Evolutionary conservation across 495 filamentous ascomycete species (phyloP).

Genomic region (Penicillium salamii): DNA sequence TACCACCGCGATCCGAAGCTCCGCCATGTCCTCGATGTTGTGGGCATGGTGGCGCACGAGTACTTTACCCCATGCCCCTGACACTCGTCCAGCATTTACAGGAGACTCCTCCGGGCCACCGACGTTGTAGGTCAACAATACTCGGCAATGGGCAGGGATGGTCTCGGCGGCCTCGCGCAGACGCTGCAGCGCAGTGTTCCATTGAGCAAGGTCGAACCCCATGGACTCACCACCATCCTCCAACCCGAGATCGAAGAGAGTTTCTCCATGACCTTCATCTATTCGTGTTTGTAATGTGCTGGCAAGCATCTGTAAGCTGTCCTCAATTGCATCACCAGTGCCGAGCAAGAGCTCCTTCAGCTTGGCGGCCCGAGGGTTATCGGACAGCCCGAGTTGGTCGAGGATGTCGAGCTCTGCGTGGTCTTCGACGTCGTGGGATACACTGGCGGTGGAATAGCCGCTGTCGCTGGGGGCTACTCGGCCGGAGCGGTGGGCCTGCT

Average conservation of each 20-base stretch:
- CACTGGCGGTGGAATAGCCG: constrained; percentile 42
- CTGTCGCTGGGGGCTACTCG: constrained; percentile 40
- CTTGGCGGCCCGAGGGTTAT: constrained; percentile 63
- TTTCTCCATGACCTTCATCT: constrained; percentile 85
- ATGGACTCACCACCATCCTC: constrained; percentile 94
- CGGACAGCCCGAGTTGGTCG: constrained; percentile 78
- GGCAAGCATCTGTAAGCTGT: constrained; percentile 58
- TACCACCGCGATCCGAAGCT: constrained; percentile 95
- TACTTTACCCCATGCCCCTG: constrained; percentile 74
- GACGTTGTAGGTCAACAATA: constrained; percentile 85
- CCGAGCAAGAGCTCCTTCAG: constrained; percentile 77
- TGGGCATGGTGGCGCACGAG: constrained; percentile 73
- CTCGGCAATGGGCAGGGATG: constrained; percentile 67
- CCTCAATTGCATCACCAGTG: constrained; percentile 54
- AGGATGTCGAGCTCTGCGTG: constrained; percentile 91
- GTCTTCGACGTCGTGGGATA: constrained; percentile 54
- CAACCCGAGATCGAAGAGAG: constrained; percentile 86
- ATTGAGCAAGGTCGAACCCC: constrained; percentile 74
- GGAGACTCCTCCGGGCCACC: constrained; percentile 73
- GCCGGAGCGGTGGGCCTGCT: constrained; percentile 68
- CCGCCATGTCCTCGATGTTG: constrained; percentile 81
- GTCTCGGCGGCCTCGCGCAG: constrained; percentile 63
- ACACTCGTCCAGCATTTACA: constrained; percentile 58
- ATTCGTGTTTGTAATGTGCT: constrained; percentile 64
- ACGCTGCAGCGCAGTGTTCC: constrained; percentile 68